Conservation (phyloP, 257 asterid genomes). For the Primulina huaijiensis region DNA sequence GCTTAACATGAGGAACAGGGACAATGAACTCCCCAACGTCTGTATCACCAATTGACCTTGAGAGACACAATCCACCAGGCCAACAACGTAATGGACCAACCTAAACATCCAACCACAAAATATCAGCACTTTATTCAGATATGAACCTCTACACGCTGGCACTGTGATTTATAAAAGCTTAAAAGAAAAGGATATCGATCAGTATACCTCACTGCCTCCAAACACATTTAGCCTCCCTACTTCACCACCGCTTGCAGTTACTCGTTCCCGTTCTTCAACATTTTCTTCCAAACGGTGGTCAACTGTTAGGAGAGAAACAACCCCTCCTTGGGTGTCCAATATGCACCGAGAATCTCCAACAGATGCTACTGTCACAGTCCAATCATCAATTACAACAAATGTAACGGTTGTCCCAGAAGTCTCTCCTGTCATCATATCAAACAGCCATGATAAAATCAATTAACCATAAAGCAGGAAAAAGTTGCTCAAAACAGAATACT, state of each 20-base stretch:
- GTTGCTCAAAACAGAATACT: neutral
- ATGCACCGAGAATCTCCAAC: slow-evolving; percentile 99
- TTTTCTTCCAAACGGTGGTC: slow-evolving; percentile 96
- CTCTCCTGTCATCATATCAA: slow-evolving; percentile 59
- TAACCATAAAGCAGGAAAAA: slow-evolving; percentile 14
- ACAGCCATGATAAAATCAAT: slow-evolving; percentile 19
- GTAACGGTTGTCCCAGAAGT: slow-evolving; percentile 97
- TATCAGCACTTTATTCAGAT: neutral
- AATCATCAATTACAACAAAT: slow-evolving; percentile 87
- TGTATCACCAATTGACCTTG: slow-evolving; percentile 96
- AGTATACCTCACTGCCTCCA: slow-evolving; percentile 80
- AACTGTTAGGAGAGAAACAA: slow-evolving; percentile 81
- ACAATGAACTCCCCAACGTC: slow-evolving; percentile 96
- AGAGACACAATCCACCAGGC: slow-evolving; percentile 99
- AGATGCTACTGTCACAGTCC: slow-evolving; percentile 99
- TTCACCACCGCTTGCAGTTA: slow-evolving; percentile 98
- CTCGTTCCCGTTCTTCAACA: slow-evolving; percentile 89
- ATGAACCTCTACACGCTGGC: neutral
- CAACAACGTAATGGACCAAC: slow-evolving; percentile 99
- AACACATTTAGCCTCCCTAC: slow-evolving; percentile 88
- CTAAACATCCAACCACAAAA: slow-evolving; percentile 39
- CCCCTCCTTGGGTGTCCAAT: slow-evolving; percentile 91
- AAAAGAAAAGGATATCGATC: slow-evolving; percentile 10
- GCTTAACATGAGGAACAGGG: slow-evolving; percentile 98
- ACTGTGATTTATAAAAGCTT: neutral